Evolutionary conservation across 805 yeast species (phyloP).

Genomic region (Wickerhamomyces pijperi): DNA sequence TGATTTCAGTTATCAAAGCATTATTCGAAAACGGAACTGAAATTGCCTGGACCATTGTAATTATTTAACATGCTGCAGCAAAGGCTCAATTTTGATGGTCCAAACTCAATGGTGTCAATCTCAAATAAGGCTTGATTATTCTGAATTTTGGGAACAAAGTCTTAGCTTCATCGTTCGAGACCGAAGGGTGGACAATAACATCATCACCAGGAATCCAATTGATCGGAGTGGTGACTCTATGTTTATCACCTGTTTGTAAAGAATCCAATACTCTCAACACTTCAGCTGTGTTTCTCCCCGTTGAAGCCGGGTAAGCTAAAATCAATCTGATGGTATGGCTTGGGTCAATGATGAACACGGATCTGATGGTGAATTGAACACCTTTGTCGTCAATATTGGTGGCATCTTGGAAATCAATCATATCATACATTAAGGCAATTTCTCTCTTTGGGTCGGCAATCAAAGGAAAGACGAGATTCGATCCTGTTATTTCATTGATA

Average conservation of each 20-base stretch:
- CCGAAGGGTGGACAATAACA: slow-evolving; percentile 60
- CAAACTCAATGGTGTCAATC: slow-evolving; percentile 33
- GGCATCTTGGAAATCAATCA: slow-evolving; percentile 64
- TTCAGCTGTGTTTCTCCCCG: slow-evolving; percentile 71
- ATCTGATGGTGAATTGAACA: slow-evolving; percentile 56
- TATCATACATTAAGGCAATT: slow-evolving; percentile 51
- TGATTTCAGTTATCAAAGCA: too few relatives aligned
- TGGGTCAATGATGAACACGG: slow-evolving; percentile 65
- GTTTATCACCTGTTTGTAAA: slow-evolving; percentile 50
- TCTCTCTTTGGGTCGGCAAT: slow-evolving; percentile 56
- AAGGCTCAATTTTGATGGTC: too few relatives aligned
- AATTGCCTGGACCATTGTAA: too few relatives aligned
- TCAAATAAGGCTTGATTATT: slow-evolving; percentile 50
- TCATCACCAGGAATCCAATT: slow-evolving; percentile 70
- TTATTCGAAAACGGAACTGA: too few relatives aligned
- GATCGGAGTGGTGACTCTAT: slow-evolving; percentile 57
- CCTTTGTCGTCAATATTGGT: slow-evolving; percentile 55
- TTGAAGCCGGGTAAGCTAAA: slow-evolving; percentile 61
- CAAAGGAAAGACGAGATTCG: slow-evolving; percentile 49
- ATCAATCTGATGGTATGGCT: slow-evolving; percentile 49
- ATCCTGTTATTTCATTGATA: slow-evolving; percentile 56
- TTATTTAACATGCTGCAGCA: too few relatives aligned
- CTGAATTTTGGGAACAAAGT: slow-evolving; percentile 51
- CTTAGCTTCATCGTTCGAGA: slow-evolving; percentile 48
- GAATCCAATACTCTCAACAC: slow-evolving; percentile 62